Evolutionary conservation across 441 rosid species (phyloP), one percentile per base, ranked within the genome.

Genomic region (Croton setiger): DNA sequence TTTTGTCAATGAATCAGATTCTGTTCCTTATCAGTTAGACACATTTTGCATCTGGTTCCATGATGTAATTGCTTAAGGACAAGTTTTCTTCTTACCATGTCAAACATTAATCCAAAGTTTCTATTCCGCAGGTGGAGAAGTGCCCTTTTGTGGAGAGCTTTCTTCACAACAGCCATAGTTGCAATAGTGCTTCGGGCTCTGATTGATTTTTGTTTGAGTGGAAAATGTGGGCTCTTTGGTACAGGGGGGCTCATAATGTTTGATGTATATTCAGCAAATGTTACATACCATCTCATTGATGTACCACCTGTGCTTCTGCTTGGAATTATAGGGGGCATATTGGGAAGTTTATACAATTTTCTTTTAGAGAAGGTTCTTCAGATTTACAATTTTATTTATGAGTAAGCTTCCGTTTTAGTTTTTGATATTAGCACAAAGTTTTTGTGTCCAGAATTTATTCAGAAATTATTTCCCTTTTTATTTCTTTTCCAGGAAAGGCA

Each of bases 161-260:
- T 93, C 86, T 93, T 90, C 75, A 81, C 97, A 13, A 85, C 98
- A 17, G 96, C 97, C 39, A 64, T 85, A 45, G 97, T 93, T 68
- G 96, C 93, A 37, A 74, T 93, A 59, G 76, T 93, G 27, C 92
- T 93, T 47, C 81, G 91, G 63, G 93, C 89, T 72, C 75, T 90
- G 23, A 93, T 93, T 58, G 98, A 93, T 73, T 76, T 86, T 49
- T 93, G 98, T 70, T 70, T 80, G 61, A 86, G 87, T 66, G 97
- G 93, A 37, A 83, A 87, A 67, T 93, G 98, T 27, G 97, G 98
- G 23, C 77, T 86, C 65, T 93, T 93, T 81, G 98, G 98, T 60
- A 86, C 79, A 69, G 97, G 98, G 14, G 98, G 98, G 39, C 78
- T 93, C 44, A 93, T 93, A 71, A 86, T 88, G 93, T 93, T 75